Percentiles rank a stretch among this genome's conserved stretches.
Conservation (phyloP, 306 rosid genomes). For the Macrotyloma uniflorum region DNA sequence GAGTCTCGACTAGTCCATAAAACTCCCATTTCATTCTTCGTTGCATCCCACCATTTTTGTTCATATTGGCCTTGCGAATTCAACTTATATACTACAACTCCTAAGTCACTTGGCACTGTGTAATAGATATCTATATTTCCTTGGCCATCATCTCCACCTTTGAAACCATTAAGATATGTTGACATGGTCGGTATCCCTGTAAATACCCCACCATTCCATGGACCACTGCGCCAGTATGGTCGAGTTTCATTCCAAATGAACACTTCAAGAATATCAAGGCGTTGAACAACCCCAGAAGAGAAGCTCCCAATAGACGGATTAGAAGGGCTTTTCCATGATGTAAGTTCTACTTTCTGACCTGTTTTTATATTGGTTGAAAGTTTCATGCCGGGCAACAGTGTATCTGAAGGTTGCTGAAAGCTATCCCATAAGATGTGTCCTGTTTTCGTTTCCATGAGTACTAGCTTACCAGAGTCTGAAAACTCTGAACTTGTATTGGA, state of each 20-base stretch:
- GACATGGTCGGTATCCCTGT: background rate
- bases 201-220: background rate
- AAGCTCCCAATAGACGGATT: slow-evolving; percentile 47
- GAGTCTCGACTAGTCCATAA: background rate
- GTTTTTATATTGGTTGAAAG: slow-evolving; percentile 3
- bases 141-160: background rate
- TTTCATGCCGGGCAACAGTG: slow-evolving; percentile 28
- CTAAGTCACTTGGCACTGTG: background rate
- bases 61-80: slow-evolving; percentile 1
- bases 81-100: background rate
- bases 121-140: background rate
- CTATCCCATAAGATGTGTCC: slow-evolving; percentile 42
- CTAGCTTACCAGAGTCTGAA: slow-evolving; percentile 47
- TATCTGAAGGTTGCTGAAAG: slow-evolving; percentile 42
- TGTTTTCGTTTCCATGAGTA: slow-evolving; percentile 11
- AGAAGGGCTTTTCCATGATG: slow-evolving; percentile 44
- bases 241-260: slow-evolving; percentile 35
- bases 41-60: background rate
- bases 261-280: background rate
- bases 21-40: slow-evolving; percentile 1
- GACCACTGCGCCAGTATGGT: slow-evolving; percentile 43
- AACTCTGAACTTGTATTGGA: slow-evolving; percentile 35
- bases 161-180: background rate
- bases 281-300: slow-evolving; percentile 11
- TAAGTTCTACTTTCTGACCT: background rate